A percentile compares a stretch with the other conserved stretches of the same genome.
Evolutionary conservation across 495 filamentous ascomycete genomes (phyloP).

Genomic region (Podospora conica): DNA sequence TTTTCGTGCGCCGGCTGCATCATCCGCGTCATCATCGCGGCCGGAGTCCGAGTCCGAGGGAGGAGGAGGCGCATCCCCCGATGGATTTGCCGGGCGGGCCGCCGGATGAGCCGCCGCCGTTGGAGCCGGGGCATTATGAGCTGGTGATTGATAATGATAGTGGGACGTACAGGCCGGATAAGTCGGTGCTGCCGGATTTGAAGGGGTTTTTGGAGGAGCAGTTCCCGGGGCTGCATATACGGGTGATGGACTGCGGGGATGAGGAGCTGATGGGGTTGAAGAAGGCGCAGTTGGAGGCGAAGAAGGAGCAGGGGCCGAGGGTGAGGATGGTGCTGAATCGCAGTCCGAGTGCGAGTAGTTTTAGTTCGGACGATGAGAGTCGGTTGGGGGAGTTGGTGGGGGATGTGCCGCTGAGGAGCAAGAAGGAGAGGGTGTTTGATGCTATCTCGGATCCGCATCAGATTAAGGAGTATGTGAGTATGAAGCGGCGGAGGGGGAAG

Average conservation of each 20-base stretch:
- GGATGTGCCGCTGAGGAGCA: constrained; percentile 29
- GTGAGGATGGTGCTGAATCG: constrained; percentile 61
- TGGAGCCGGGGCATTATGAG: constrained; percentile 66
- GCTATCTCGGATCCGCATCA: constrained; percentile 33
- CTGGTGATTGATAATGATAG: constrained; percentile 92
- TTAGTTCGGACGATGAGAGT: constrained; percentile 73
- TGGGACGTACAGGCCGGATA: constrained; percentile 86
- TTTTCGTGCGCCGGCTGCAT: constrained; percentile 69
- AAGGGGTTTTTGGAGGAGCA: constrained; percentile 60
- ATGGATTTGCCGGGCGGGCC: constrained; percentile 31
- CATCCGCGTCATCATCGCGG: constrained; percentile 7
- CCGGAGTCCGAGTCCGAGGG: constrained; percentile 9
- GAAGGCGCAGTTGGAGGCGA: constrained; percentile 42
- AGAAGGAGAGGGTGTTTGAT: constrained; percentile 42
- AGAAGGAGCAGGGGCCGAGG: constrained; percentile 52
- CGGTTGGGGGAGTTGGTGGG: constrained; percentile 51
- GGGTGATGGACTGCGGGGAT: constrained; percentile 65
- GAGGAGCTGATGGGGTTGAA: constrained; percentile 53
- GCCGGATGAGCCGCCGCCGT: constrained; percentile 36
- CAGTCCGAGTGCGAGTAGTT: constrained; percentile 44
- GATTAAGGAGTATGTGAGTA: constrained; percentile 23
- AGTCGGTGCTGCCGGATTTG: constrained; percentile 62
- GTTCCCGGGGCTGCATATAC: constrained; percentile 67
- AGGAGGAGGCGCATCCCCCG: constrained; percentile 19
- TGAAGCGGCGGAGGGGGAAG: background rate